These are phyloP conservation scores for Trichoderma sp. DNA, from an alignment of 2,329 filamentous ascomycete genomes.

Conservation along the genomic window DNA sequence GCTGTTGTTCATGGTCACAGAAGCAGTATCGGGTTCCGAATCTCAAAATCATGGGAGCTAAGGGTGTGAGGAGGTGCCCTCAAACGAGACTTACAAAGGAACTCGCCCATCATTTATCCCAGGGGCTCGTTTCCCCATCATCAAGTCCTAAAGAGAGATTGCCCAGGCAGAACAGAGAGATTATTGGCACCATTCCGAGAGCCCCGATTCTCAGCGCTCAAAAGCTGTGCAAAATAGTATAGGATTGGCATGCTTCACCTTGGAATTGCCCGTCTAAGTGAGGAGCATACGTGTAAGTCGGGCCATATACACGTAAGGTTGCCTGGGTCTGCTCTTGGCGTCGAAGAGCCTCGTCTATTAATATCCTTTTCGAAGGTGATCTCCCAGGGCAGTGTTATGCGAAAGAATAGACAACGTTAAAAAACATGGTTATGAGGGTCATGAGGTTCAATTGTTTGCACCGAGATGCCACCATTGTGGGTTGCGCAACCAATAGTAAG, in stretches of 20 bases:
- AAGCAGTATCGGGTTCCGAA: background rate
- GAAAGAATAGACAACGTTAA: background rate
- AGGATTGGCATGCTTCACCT: background rate
- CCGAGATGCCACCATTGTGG: background rate
- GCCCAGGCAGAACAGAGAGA: background rate
- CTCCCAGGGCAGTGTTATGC: background rate
- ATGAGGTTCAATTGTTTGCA: background rate
- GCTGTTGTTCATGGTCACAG: background rate
- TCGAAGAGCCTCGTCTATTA: background rate
- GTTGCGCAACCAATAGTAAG: background rate
- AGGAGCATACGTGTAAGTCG: background rate
- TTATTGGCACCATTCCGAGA: background rate
- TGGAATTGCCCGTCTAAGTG: background rate
- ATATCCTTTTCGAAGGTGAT: background rate
- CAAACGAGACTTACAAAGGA: background rate
- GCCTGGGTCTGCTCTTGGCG: background rate
- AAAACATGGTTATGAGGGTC: background rate
- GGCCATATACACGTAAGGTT: background rate
- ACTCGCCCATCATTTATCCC: background rate
- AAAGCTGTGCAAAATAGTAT: background rate
- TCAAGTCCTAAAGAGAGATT: background rate
- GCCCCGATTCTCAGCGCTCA: background rate
- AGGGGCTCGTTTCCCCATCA: background rate
- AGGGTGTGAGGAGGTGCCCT: background rate
- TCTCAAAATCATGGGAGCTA: background rate